These are phyloP conservation scores for Epichloe glyceriae DNA, from an alignment of 2,329 filamentous ascomycete species.

Conservation along the genomic window DNA sequence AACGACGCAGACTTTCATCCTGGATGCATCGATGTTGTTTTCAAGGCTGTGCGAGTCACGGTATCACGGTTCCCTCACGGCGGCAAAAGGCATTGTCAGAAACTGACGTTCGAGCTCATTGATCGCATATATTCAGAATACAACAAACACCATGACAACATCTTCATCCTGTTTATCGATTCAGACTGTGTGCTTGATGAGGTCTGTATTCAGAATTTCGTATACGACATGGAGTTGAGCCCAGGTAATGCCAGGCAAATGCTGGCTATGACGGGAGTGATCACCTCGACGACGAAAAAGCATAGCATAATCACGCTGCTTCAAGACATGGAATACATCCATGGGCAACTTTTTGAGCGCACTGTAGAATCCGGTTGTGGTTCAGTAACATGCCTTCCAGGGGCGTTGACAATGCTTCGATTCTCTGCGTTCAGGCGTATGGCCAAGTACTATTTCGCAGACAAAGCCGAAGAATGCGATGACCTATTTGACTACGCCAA, in stretches of 20 bases:
- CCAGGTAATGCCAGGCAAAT: constrained; percentile 85
- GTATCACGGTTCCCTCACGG: constrained; percentile 87
- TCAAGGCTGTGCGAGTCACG: constrained; percentile 72
- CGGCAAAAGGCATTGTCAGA: constrained; percentile 88
- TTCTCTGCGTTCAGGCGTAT: constrained; percentile 94
- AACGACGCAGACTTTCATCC: constrained; percentile 67
- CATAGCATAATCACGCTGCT: constrained; percentile 82
- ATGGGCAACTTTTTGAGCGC: constrained; percentile 90
- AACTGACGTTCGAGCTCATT: constrained; percentile 82
- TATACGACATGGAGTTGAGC: constrained; percentile 97
- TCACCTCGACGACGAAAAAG: constrained; percentile 83
- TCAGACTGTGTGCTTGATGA: constrained; percentile 91
- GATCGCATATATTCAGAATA: constrained; percentile 87
- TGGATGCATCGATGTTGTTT: constrained; percentile 79
- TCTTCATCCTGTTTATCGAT: constrained; percentile 95
- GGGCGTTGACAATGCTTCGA: constrained; percentile 87
- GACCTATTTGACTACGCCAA: constrained; percentile 96
- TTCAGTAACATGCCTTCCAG: constrained; percentile 85
- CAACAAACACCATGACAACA: constrained; percentile 72
- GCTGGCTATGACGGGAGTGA: constrained; percentile 95
- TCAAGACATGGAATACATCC: constrained; percentile 97
- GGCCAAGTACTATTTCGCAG: constrained; percentile 97
- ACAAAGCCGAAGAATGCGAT: constrained; percentile 89
- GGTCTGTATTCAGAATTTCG: constrained; percentile 89
- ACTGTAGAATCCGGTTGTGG: constrained; percentile 92